Evolutionary conservation across 2,329 filamentous ascomycete species (phyloP), one percentile per base, ranked within the genome.

Genomic region (Coleophoma eucalyptorum): DNA sequence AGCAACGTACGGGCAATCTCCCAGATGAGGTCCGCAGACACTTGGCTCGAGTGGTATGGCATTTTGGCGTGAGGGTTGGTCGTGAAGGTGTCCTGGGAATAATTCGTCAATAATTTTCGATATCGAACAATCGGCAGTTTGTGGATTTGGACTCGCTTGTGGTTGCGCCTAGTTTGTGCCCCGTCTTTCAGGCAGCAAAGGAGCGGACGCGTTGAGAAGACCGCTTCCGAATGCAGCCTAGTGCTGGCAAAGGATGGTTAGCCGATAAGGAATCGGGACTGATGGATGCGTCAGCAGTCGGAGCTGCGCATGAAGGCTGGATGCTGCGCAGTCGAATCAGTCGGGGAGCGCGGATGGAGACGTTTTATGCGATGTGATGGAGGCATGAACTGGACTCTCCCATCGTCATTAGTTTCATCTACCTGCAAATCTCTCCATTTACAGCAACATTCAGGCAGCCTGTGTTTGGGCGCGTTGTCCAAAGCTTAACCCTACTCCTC

Each of bases 21-120:
- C 93, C 93, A 97, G 81, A 96, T 78, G 67, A 97, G 82, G 78
- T 97, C 92, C 70, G 86, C 76, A 73, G 91, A 95, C 70, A 96
- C 80, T 80, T 91, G 90, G 67, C 84, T 73, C 65, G 82, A 77
- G 72, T 75, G 78, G 67, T 78, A 83, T n/a, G 64, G 60, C 65
- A 67, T 66, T 43, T 58, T 63, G 50, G 50, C 50, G 48, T 53
- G 50, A 50, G 55, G 50, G 43, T 50, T 43, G 50, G 42, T 53
- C 26, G 49, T 26, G 26, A 26, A 26, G 26, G 10, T 7, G 26
- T 26, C 26, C 26, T 26, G 26, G 26, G 26, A 26, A 26, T 8
- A 26, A 19, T 21, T 26, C 20, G 8, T 20, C 26, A 44, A n/a
- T 10, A 44, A 44, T 44, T 44, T 26, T 44, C 20, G 42, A 44